phyloP scores from a whole-genome alignment of 352 stramenopile species.

The Aphanomyces cochlioides region DNA sequence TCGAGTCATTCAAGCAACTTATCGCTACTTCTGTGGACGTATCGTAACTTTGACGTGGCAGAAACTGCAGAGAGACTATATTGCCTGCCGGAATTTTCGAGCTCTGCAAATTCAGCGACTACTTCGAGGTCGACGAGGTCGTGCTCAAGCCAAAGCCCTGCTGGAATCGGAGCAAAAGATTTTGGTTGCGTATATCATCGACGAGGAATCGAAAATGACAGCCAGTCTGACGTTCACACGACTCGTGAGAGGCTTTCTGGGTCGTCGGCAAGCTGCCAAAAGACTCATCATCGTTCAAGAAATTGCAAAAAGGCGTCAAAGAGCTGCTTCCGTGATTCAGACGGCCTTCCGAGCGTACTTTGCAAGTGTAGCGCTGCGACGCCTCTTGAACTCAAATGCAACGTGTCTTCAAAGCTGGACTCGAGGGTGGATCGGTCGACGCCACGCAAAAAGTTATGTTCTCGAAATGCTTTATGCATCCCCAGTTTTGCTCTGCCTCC shows the following conservation, averaged over 20 bases:
- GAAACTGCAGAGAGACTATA: conserved; percentile 30
- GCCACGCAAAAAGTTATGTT: conserved; percentile 38
- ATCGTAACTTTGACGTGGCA: conserved; percentile 33
- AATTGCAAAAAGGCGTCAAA: conserved; percentile 33
- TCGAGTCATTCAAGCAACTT: conserved; percentile 41
- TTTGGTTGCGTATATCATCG: conserved; percentile 26
- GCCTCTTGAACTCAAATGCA: conserved; percentile 41
- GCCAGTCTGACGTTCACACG: conserved; percentile 43
- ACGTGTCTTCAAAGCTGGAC: conserved; percentile 52
- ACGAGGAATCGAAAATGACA: conserved; percentile 17
- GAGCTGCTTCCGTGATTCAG: conserved; percentile 46
- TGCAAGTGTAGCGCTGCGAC: conserved; percentile 41
- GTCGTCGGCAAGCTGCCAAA: conserved; percentile 34
- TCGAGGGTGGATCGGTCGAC: conserved; percentile 48
- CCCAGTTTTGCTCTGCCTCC: conserved; percentile 33
- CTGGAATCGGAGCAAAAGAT: neutral
- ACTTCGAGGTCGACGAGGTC: conserved; percentile 17
- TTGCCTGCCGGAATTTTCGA: conserved; percentile 30
- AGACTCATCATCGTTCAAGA: conserved; percentile 33
- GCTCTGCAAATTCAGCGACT: conserved; percentile 28
- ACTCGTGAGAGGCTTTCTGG: conserved; percentile 42
- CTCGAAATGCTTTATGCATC: conserved; percentile 43
- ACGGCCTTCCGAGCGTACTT: conserved; percentile 49
- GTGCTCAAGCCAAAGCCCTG: neutral
- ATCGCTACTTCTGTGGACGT: conserved; percentile 43